A percentile compares a stretch with the other conserved stretches of the same genome.
These are phyloP conservation scores for Fraxinus pennsylvanica DNA, from an alignment of 257 asterid species.

Conservation along the genomic window DNA sequence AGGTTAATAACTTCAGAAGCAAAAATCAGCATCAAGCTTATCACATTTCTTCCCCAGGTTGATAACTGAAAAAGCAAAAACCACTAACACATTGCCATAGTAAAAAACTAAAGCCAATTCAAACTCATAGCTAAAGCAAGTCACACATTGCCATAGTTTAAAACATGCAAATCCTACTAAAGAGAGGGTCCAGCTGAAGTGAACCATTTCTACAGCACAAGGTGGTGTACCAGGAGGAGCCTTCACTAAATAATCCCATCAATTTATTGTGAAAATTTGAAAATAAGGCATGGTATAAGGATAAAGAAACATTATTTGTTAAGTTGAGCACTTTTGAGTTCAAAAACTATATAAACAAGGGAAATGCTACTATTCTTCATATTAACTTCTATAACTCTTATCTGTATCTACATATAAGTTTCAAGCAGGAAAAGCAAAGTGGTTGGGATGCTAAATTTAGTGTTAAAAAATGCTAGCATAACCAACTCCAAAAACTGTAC, in stretches of 20 bases:
- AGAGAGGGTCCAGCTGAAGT: no score
- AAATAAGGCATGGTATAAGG: not conserved
- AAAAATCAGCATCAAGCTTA: no score
- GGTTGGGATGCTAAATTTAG: not conserved
- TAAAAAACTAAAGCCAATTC: no score
- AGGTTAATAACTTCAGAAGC: no score
- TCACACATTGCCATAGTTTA: no score
- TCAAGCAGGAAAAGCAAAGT: not conserved
- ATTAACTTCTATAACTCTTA: not conserved
- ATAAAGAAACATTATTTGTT: no score
- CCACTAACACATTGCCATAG: no score
- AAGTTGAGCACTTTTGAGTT: not conserved
- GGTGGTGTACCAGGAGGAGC: not conserved
- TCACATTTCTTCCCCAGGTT: no score
- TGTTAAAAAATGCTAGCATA: not conserved
- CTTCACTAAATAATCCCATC: conserved; percentile 2
- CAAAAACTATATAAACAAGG: not conserved
- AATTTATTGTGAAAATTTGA: not conserved
- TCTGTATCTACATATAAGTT: not conserved
- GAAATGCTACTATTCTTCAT: not conserved
- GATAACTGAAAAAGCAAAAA: no score
- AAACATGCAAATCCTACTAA: no score
- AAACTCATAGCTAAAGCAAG: no score
- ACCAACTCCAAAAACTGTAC: not conserved
- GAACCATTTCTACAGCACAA: not conserved